A percentile compares a stretch with the other conserved stretches of the same genome.
Evolutionary conservation across 495 filamentous ascomycete species (phyloP).

Genomic region (Hyaloscypha bicolor): DNA sequence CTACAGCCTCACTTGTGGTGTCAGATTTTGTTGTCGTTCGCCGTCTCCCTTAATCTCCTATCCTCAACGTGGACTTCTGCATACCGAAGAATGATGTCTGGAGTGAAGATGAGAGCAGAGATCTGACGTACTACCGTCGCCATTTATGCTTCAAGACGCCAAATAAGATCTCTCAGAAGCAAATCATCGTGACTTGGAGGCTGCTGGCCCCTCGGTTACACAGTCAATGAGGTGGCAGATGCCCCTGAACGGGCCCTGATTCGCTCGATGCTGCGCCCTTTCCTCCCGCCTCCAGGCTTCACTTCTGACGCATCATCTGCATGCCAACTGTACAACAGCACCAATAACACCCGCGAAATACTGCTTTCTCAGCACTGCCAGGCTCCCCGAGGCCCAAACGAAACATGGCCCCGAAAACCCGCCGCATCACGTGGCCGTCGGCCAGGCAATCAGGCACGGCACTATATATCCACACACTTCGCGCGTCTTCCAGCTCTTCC

Average conservation of each 20-base stretch:
- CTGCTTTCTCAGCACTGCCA: not conserved
- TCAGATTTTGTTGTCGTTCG: too few species aligned
- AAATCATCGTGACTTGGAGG: too few species aligned
- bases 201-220: not conserved
- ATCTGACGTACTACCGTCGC: too few species aligned
- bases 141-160: too few species aligned
- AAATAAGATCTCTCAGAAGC: too few species aligned
- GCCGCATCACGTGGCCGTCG: constrained; percentile 13
- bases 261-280: constrained; percentile 23
- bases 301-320: not conserved
- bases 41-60: too few species aligned
- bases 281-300: not conserved
- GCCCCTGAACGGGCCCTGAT: constrained; percentile 11
- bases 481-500: constrained; percentile 22
- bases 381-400: not conserved
- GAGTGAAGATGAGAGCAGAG: too few species aligned
- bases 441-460: constrained; percentile 14
- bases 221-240: constrained; percentile 1
- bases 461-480: constrained; percentile 14
- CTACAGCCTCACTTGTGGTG: too few species aligned
- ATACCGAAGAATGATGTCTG: too few species aligned
- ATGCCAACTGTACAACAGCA: constrained; percentile 5
- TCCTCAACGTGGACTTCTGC: too few species aligned
- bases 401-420: not conserved
- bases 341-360: constrained; percentile 13